Base-by-base conservation (phyloP, 768 basidiomycete genomes). In the Strobilomyces dryophilus region DNA sequence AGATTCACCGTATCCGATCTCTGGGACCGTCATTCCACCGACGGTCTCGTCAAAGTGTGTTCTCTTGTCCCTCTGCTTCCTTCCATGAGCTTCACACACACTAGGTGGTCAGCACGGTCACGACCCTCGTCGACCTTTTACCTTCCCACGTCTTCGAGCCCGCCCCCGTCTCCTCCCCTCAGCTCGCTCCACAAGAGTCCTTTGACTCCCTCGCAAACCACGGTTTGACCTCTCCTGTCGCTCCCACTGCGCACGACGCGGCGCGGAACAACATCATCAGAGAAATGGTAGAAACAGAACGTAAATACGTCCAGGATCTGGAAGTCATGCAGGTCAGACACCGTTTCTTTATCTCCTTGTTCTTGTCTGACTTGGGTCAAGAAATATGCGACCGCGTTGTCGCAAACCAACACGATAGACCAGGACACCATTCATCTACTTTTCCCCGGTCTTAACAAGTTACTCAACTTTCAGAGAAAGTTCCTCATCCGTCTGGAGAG, bases 401-500 rank as follows among this genome's bases (percentile, higher is more conserved):
- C 92, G 7, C 85, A 89, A 69, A 82, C 82, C 63, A 87, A 90
- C 62, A 77, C 90, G 50, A 87, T 98, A 60, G 88, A 94, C 69
- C 90, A 92, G 61, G 97, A 98, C 67, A 95, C 92, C 40, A 92
- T 95, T 49, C 95, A 98, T 72, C 80, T 88, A 52, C 86, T 99
- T 53, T 99, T 99, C 74, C 92, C 94, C 5, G 91, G 91, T 70
- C 79, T 98, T 57, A 90, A 92, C 77, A 89, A 92, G 67, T 80
- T 99, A 29, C 80, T 98, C 61, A 98, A 99, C 70, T 97, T 98
- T 65, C 97, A 98, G 69, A 84, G 94, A 60, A 85, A 87, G 67
- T 95, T 95, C 72, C 83, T 95, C 49, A 94, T 95, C 70, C 86
- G 84, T 35, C 76, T 95, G 35, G 93, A 97, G 69, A 83, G 85